Evolutionary conservation across 257 asterid species (phyloP).

Genomic region (Anisodus tanguticus): DNA sequence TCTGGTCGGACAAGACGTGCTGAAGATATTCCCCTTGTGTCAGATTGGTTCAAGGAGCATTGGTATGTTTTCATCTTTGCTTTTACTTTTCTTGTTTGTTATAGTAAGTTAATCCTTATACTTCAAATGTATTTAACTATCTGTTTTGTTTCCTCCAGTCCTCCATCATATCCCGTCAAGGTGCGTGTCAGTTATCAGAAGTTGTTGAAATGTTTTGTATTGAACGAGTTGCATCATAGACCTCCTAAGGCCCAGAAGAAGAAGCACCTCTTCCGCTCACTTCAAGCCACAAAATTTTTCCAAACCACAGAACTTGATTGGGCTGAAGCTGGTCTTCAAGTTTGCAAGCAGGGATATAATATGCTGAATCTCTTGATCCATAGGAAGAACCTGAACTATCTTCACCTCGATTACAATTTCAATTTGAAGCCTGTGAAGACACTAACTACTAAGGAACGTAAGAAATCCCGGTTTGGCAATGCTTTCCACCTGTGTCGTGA

Average conservation of each 20-base stretch:
- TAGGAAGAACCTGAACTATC: slow-evolving; percentile 90
- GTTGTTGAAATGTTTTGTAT: slow-evolving; percentile 88
- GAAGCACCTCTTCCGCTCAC: slow-evolving; percentile 92
- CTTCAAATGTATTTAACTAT: not conserved
- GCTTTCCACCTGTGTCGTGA: slow-evolving; percentile 99
- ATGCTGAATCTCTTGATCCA: slow-evolving; percentile 96
- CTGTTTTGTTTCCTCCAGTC: slow-evolving; percentile 52
- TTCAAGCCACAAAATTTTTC: slow-evolving; percentile 93
- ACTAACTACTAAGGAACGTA: slow-evolving; percentile 95
- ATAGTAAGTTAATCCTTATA: slow-evolving; percentile 2
- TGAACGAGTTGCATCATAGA: slow-evolving; percentile 97
- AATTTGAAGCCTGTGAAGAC: slow-evolving; percentile 98
- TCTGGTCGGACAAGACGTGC: slow-evolving; percentile 99
- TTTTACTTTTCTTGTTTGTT: not conserved
- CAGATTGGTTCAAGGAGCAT: slow-evolving; percentile 99
- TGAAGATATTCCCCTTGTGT: slow-evolving; percentile 97
- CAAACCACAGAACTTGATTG: slow-evolving; percentile 98
- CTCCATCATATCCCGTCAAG: slow-evolving; percentile 96
- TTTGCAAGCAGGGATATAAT: slow-evolving; percentile 98
- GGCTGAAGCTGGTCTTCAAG: slow-evolving; percentile 99
- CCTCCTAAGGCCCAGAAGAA: slow-evolving; percentile 99
- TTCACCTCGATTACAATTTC: slow-evolving; percentile 94
- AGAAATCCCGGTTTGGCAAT: slow-evolving; percentile 95
- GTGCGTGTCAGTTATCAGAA: slow-evolving; percentile 98
- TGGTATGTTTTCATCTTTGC: slow-evolving; percentile 57